Evolutionary conservation across 2,329 filamentous ascomycete species (phyloP).

Genomic region (Graphilbum ipis-grandicollis): DNA sequence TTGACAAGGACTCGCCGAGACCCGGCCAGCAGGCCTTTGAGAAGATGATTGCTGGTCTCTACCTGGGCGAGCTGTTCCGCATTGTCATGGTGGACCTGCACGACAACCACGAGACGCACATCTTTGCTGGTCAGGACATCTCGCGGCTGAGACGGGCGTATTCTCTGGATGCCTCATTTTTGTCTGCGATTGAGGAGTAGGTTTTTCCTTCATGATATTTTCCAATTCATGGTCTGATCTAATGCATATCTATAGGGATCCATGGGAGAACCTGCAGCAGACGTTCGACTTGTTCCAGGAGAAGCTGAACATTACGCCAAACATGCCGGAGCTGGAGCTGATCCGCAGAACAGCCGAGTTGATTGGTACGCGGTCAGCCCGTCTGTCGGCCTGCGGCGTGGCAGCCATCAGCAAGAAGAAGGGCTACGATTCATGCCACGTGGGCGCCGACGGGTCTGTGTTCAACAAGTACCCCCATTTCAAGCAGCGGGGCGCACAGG

Average conservation of each 20-base stretch:
- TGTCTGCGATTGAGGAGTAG: conserved; percentile 79
- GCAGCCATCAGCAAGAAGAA: conserved; percentile 97
- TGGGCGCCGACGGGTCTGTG: conserved; percentile 90
- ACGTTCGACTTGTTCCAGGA: conserved; percentile 67
- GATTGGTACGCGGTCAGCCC: conserved; percentile 85
- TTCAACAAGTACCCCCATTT: conserved; percentile 99
- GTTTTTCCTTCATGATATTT: conserved; percentile 12
- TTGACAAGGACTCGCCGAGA: conserved; percentile 81
- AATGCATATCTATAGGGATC: conserved; percentile 40
- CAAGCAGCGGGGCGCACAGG: conserved; percentile 77
- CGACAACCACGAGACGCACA: conserved; percentile 53
- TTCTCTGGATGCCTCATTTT: conserved; percentile 80
- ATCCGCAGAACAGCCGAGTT: conserved; percentile 79
- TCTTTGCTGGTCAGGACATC: conserved; percentile 77
- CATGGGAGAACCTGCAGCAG: conserved; percentile 87
- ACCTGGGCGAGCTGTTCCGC: conserved; percentile 88
- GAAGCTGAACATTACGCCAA: conserved; percentile 55
- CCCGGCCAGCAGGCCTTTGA: conserved; percentile 92
- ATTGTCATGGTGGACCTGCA: conserved; percentile 73
- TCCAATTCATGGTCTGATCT: not conserved
- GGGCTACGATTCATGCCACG: conserved; percentile 70
- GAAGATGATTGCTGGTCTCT: conserved; percentile 94
- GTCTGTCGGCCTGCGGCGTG: conserved; percentile 85
- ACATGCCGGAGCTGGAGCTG: conserved; percentile 69
- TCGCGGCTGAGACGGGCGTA: conserved; percentile 70